Evolutionary conservation across 257 asterid species (phyloP).

Genomic region (Gentiana dahurica): DNA sequence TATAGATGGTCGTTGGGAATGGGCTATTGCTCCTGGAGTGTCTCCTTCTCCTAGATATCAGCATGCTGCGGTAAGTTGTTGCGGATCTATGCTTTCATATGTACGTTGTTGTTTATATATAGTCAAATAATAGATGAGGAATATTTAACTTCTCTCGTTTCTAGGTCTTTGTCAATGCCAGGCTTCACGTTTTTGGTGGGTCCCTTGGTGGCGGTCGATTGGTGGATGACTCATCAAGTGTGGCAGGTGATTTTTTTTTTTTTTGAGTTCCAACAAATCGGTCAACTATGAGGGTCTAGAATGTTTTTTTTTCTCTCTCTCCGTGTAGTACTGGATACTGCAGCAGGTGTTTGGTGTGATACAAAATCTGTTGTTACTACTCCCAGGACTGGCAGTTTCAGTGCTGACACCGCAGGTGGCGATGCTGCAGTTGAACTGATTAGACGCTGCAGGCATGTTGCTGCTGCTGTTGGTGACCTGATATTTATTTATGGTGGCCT

Average conservation of each 20-base stretch:
- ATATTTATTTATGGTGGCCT: constrained; percentile 95
- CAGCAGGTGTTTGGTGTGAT: constrained; percentile 99
- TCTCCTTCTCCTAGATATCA: constrained; percentile 99
- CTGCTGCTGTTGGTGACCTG: constrained; percentile 94
- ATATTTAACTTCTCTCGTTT: constrained; percentile 8
- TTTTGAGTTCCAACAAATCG: not conserved
- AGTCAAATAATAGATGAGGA: constrained; percentile 1
- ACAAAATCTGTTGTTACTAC: constrained; percentile 88
- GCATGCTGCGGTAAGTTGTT: constrained; percentile 85
- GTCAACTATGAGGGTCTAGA: not conserved
- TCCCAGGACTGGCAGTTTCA: constrained; percentile 91
- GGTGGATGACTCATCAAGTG: constrained; percentile 99
- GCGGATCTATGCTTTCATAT: not conserved
- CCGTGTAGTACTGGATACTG: constrained; percentile 81
- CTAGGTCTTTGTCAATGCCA: constrained; percentile 96
- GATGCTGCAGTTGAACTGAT: constrained; percentile 98
- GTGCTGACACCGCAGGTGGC: constrained; percentile 99
- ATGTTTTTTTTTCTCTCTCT: not conserved
- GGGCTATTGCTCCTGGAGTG: constrained; percentile 99
- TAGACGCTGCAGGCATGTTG: constrained; percentile 96
- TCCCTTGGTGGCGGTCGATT: constrained; percentile 99
- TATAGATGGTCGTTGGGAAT: constrained; percentile 99
- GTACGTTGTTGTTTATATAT: not conserved
- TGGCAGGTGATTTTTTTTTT: constrained; percentile 56
- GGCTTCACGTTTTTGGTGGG: constrained; percentile 98